These are phyloP conservation scores for Diaporthe ilicicola DNA, from an alignment of 2,329 filamentous ascomycete species.

Conservation along the genomic window DNA sequence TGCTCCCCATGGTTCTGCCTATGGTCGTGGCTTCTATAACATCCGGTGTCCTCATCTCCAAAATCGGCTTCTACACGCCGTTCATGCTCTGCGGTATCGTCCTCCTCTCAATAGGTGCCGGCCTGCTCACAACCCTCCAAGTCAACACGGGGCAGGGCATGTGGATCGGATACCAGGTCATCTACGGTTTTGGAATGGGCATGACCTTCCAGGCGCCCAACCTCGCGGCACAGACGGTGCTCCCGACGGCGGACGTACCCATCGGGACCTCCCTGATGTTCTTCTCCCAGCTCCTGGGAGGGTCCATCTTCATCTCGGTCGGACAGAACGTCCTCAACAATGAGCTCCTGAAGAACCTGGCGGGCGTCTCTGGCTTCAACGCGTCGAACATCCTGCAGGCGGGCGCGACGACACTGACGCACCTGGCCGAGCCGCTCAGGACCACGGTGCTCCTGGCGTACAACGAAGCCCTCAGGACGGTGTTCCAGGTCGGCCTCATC, in stretches of 20 bases:
- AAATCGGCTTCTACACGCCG: conserved; percentile 55
- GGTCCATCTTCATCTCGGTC: conserved; percentile 55
- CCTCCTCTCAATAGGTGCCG: conserved; percentile 49
- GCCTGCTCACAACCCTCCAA: conserved; percentile 52
- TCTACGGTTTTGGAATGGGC: conserved; percentile 56
- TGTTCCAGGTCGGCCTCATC: conserved; percentile 68
- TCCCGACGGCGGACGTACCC: conserved; percentile 50
- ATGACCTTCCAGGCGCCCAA: conserved; percentile 53
- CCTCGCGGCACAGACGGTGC: conserved; percentile 56
- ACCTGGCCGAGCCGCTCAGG: conserved; percentile 37
- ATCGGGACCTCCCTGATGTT: conserved; percentile 54
- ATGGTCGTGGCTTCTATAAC: conserved; percentile 51
- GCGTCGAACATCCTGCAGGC: conserved; percentile 30
- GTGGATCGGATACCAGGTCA: conserved; percentile 53
- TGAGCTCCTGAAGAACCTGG: conserved; percentile 47
- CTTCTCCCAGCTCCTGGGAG: conserved; percentile 56
- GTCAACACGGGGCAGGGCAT: conserved; percentile 41
- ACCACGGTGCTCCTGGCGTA: conserved; percentile 55
- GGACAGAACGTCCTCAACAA: conserved; percentile 55
- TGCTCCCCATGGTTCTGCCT: conserved; percentile 52
- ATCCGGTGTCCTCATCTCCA: conserved; percentile 47
- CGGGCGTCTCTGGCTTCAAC: conserved; percentile 41
- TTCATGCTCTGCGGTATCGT: conserved; percentile 50
- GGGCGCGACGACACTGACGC: conserved; percentile 36
- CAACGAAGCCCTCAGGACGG: conserved; percentile 65